Evolutionary conservation across 352 stramenopile genomes (phyloP).

Genomic region (Phytophthora ramorum): DNA sequence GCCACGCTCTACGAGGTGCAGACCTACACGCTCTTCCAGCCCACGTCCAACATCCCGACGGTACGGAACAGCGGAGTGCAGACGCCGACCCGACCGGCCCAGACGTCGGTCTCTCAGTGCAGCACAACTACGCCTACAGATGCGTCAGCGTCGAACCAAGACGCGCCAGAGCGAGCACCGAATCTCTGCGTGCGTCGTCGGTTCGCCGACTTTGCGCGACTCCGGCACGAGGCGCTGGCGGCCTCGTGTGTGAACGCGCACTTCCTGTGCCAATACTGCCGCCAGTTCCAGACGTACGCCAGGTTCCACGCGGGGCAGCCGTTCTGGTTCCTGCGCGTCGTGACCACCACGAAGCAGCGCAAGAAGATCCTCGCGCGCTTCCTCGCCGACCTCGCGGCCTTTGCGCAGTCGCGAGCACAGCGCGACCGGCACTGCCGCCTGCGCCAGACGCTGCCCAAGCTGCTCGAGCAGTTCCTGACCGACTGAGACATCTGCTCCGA

Average conservation of each 20-base stretch:
- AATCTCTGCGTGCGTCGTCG: constrained; percentile 30
- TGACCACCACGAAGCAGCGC: constrained; percentile 38
- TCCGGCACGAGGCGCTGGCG: constrained; percentile 34
- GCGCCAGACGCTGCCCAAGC: constrained; percentile 34
- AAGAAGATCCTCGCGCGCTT: constrained; percentile 54
- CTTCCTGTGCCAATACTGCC: constrained; percentile 60
- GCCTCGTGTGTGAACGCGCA: constrained; percentile 46
- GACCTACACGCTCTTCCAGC: constrained; percentile 26
- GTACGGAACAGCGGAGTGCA: constrained; percentile 10
- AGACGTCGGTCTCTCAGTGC: constrained; percentile 3
- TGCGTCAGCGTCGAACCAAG: constrained; percentile 19
- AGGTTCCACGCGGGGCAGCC: constrained; percentile 53
- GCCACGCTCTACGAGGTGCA: constrained; percentile 51
- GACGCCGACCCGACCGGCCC: background rate
- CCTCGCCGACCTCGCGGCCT: constrained; percentile 45
- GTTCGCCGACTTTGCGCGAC: constrained; percentile 37
- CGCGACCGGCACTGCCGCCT: constrained; percentile 36
- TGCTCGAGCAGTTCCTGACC: constrained; percentile 46
- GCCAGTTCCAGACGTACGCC: constrained; percentile 48
- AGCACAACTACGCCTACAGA: constrained; percentile 12
- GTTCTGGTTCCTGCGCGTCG: constrained; percentile 40
- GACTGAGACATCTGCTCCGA: constrained; percentile 11
- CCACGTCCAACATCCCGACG: constrained; percentile 37
- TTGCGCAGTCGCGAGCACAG: constrained; percentile 35
- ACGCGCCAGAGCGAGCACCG: constrained; percentile 13